Conservation (phyloP, 2,329 filamentous ascomycete species). For the Fusarium solani-melongenae region DNA sequence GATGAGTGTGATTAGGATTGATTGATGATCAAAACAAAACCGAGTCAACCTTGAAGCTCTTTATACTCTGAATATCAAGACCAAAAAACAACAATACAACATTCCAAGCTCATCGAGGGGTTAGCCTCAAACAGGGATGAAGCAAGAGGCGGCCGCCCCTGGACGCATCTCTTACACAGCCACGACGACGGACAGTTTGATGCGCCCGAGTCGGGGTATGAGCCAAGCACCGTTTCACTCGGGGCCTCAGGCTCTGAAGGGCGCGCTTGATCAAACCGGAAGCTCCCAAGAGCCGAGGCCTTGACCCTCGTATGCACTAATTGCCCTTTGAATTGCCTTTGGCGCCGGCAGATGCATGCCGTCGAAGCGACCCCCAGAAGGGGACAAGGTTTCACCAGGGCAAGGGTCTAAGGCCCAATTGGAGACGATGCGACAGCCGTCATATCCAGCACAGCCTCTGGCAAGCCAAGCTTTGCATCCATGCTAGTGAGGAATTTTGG, state of each 20-base stretch:
- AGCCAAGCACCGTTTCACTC: conserved; percentile 8
- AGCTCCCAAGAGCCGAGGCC: background rate
- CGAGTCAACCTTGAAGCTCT: background rate
- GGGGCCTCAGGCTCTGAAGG: background rate
- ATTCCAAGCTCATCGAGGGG: background rate
- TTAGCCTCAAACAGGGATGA: conserved; percentile 34
- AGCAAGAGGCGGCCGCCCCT: conserved; percentile 25
- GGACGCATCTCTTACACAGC: conserved; percentile 18
- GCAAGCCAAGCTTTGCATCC: background rate
- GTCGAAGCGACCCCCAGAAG: background rate
- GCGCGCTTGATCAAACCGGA: conserved; percentile 8
- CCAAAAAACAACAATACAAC: background rate
- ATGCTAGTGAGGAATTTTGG: background rate
- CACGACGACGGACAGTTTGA: conserved; percentile 29
- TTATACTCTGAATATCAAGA: background rate
- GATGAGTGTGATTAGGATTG: background rate
- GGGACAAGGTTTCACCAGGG: background rate
- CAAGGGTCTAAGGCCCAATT: background rate
- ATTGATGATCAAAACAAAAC: background rate
- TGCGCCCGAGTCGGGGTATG: conserved; percentile 13
- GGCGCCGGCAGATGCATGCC: background rate
- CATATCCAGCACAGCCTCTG: background rate
- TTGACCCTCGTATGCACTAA: background rate
- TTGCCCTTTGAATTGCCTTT: background rate
- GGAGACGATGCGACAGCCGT: background rate